Percentiles rank a stretch among this genome's conserved stretches.
Evolutionary conservation across 192 early-diverging fungal genomes (phyloP).

Genomic region (Funneliformis mosseae): DNA sequence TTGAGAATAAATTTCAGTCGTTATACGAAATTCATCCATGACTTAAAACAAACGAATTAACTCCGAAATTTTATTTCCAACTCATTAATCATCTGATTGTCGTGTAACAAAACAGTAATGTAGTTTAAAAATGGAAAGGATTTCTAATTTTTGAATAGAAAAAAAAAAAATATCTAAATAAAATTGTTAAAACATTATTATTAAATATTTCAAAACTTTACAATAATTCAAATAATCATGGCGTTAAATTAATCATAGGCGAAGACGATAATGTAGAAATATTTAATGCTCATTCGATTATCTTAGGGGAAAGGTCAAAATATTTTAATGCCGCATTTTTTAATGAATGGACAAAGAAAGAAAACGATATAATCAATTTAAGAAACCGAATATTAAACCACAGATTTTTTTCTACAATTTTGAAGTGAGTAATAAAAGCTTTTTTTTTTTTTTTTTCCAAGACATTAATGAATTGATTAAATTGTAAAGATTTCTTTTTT

Average conservation of each 20-base stretch:
- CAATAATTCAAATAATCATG: background rate
- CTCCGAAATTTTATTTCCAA: too few relatives aligned
- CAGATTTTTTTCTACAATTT: background rate
- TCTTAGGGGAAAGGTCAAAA: background rate
- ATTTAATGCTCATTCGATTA: constrained; percentile 1
- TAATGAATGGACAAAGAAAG: constrained; percentile 17
- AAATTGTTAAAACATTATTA: background rate
- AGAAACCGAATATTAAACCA: constrained; percentile 15
- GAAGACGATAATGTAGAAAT: background rate
- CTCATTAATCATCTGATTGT: too few relatives aligned
- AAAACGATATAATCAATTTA: background rate
- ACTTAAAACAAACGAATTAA: too few relatives aligned
- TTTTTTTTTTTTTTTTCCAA: background rate
- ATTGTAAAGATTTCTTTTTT: too few relatives aligned
- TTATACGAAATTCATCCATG: too few relatives aligned
- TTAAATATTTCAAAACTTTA: background rate
- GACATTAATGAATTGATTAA: too few relatives aligned
- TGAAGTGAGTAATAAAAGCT: background rate
- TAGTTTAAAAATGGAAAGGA: too few relatives aligned
- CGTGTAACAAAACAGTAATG: too few relatives aligned
- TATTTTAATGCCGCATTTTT: constrained; percentile 19
- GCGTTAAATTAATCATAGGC: constrained; percentile 1
- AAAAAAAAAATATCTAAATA: background rate
- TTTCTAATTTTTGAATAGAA: background rate
- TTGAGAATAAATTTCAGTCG: too few relatives aligned